Conservation (phyloP, 148 eudicot genomes). For the Vaccinium myrtillus region DNA sequence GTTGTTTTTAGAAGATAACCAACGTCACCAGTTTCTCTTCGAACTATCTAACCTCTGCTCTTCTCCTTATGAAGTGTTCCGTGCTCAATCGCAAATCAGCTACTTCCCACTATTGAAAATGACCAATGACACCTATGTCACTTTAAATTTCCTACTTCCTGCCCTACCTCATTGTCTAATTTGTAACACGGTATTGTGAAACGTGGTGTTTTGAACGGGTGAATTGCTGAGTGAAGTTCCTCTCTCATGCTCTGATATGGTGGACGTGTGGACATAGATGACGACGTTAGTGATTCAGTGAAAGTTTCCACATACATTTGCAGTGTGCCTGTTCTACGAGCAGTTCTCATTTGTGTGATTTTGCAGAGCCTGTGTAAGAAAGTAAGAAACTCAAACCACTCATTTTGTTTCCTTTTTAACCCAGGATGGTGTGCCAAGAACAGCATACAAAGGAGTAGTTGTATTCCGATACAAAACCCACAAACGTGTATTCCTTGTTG, state of each 20-base stretch:
- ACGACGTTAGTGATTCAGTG: too few relatives aligned
- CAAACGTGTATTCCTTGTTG: constrained; percentile 78
- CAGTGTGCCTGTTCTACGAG: background rate
- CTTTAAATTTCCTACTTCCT: background rate
- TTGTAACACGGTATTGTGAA: background rate
- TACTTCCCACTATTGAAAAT: background rate
- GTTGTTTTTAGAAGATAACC: background rate
- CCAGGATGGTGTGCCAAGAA: constrained; percentile 92
- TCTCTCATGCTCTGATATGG: background rate
- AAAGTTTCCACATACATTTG: too few relatives aligned
- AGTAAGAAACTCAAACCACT: background rate
- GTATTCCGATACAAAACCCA: constrained; percentile 64
- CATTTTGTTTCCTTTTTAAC: constrained; percentile 13
- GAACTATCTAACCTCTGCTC: too few relatives aligned
- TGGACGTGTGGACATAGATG: background rate
- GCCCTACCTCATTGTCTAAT: background rate
- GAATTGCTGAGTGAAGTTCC: background rate
- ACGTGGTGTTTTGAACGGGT: background rate
- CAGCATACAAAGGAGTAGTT: constrained; percentile 90
- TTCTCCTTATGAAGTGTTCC: background rate
- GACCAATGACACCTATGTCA: background rate
- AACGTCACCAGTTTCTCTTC: background rate
- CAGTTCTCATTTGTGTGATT: background rate
- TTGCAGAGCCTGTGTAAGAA: background rate
- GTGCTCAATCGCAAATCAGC: background rate